Base-by-base conservation (phyloP, 2,329 filamentous ascomycete genomes). In the Fusarium paranaense region DNA sequence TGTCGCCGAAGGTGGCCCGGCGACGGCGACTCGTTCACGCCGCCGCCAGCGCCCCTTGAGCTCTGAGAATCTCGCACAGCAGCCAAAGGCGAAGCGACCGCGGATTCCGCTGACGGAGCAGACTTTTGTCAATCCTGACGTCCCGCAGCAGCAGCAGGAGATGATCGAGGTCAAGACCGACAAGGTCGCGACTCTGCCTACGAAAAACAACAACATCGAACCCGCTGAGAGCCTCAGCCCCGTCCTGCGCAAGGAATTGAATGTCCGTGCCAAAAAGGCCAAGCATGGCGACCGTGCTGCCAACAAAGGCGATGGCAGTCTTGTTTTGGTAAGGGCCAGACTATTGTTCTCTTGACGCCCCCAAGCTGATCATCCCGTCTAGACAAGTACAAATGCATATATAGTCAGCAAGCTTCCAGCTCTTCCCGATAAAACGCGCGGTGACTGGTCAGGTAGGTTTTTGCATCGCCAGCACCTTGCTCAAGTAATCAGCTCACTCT, bases 301-400 rank as follows among this genome's bases (percentile, higher is more conserved):
- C 52, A 87, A 85, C 76, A 94, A 93, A 80, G 91, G 91, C 57
- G 92, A 94, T 79, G 90, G 91, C 35, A 92, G 90, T 76, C 85
- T 90, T 70, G 86, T 92, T 76, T 81, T 94, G 83, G 92, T 94
- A 85, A 64, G 88, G 57, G 62, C 37, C 59, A 30, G 33, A 65
- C 54, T 38, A 16, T 30, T 38, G 42, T 67, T 64, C 40, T 40
- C 59, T 68, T 65, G 37, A 65, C 64, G 37, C 77, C n/a, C 13
- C 59, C 62, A 76, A 71, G 69, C 71, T 73, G 64, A 69, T 40
- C 30, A 58, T 40, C 13, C n/a, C 20, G 16, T 73, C 13, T 70
- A 97, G 93, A 94, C 94, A 42, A 94, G 91, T 80, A 98, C 94
- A 79, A 91, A 92, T 80, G 94, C 94, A 73, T 98, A 97, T 81